Base-by-base conservation (phyloP, 257 asterid species). In the Lavandula angustifolia region DNA sequence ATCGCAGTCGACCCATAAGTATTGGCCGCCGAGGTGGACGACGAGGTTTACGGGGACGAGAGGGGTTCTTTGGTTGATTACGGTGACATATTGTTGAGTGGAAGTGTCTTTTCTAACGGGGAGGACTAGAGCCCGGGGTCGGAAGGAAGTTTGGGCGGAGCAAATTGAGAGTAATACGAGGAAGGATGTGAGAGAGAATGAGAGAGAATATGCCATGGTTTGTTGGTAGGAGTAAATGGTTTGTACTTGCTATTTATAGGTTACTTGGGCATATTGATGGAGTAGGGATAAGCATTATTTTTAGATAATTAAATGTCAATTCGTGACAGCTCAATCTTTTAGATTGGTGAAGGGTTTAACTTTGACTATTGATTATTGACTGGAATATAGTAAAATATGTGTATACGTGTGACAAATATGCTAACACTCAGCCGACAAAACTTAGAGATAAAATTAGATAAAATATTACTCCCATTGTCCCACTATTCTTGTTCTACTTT, bases 1-100 rank as follows among this genome's bases (percentile, higher is more conserved):
- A 2, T 86, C 95, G 69, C 95, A 88, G 31, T 88, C 88, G 35
- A 86, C 83, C 95, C 95, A 84, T 22, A 84, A 35, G 69, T 73
- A 80, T 7, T 66, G 76, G 34, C 95, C 95, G 0, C 96, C 96
- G 7, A 86, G 89, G 73, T 88, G 86, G 13, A 88, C 77, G 33
- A 72, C 84, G 9, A 86, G 84, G 68, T 54, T 76, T 1, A 81
- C 70, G 29, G 88, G 75, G 11, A 86, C 81, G 1, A 72, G 71
- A 9, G 96, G 95, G 0, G 92, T 86, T 5, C 95, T 66, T 49
- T 86, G 95, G 34, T 57, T 32, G 70, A 86, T 72, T 1, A 32
- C n/a, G 60, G 85, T 71, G 6, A 84, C 76, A 59, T 86, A 86
- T 63, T 88, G 92, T 12, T 54, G 78, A 9, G 94, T 88, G 14